These are phyloP conservation scores for Alternaria gaisen DNA, from an alignment of 2,329 filamentous ascomycete species.

Conservation along the genomic window DNA sequence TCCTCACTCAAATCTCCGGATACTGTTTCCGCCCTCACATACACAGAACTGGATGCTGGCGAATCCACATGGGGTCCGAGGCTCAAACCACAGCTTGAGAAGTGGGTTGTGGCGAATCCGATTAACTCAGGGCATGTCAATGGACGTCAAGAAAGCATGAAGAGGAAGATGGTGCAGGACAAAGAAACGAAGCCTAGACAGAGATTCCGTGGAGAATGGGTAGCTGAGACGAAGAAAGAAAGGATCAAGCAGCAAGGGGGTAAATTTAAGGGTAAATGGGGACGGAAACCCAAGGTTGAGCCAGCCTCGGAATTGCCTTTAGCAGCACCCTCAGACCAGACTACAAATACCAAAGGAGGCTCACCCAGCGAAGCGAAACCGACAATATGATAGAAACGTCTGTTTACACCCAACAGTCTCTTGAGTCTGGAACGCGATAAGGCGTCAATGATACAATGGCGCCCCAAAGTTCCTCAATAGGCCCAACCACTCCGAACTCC, in stretches of 20 bases:
- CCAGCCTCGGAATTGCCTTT: neutral
- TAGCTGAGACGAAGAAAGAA: conserved; percentile 38
- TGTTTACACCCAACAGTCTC: neutral
- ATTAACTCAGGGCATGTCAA: conserved; percentile 26
- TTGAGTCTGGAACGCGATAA: neutral
- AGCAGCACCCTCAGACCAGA: neutral
- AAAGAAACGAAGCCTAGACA: conserved; percentile 27
- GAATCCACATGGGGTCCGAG: conserved; percentile 36
- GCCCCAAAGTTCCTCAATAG: conserved; percentile 29
- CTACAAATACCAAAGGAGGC: neutral
- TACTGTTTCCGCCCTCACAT: conserved; percentile 28
- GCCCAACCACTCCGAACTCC: conserved; percentile 30
- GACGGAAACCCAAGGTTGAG: conserved; percentile 18
- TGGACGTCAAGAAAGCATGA: conserved; percentile 28
- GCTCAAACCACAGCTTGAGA: conserved; percentile 30
- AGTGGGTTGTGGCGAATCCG: conserved; percentile 37
- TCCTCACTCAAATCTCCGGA: conserved; percentile 12
- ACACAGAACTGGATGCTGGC: conserved; percentile 31
- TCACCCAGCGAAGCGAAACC: neutral
- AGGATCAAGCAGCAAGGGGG: conserved; percentile 43
- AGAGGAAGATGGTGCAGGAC: conserved; percentile 20
- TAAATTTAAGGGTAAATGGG: conserved; percentile 39
- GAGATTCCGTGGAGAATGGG: conserved; percentile 41
- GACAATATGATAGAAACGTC: neutral
- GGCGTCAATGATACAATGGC: conserved; percentile 18